Evolutionary conservation across 2,329 filamentous ascomycete genomes (phyloP), one percentile per base, ranked within the genome.

Genomic region (Aspergillus sp.): DNA sequence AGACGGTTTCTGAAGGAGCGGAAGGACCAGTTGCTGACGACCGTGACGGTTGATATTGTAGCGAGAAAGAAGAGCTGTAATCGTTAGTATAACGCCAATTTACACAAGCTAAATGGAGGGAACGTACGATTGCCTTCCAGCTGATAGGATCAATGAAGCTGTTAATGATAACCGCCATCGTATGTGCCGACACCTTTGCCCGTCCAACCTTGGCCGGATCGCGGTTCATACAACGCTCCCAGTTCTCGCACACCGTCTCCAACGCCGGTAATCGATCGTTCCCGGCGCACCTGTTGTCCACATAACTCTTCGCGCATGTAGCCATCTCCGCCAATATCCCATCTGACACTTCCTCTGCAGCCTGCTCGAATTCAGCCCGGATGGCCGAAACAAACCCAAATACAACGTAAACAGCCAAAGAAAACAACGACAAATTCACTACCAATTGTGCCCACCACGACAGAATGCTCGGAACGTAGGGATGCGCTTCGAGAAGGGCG

Each of bases 131-230:
- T 9, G 83, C 80, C 68, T 96, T 96, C 68, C 88, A 85, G 54
- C 86, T 89, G 67, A 97, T 90, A 5, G 88, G 84, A 59, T 95
- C 89, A 4, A 95, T 84, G 66, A 97, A 96, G 60, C 86, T 85
- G 65, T 97, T 96, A 68, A 97, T 85, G 37, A 98, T 95, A 62
- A 89, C 83, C 1, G 91, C 91, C 63, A 96, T 86, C 22, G 90
- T 93, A 61, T 88, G 85, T 4, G 89, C 90, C 15, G 86, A 88
- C 35, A 95, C 82, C 60, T 84, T 85, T 38, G 91, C 85, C 33
- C 85, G 78, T 56, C 88, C 90, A 48, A 95, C 82, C 48, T 82
- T 82, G 41, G 83, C 77, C 0, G 90, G 84, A 60, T 96, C 88
- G 55, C 85, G 82, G 55, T 84, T 83, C 88, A 95, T 95, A 69